phyloP scores from a whole-genome alignment of 2,329 filamentous ascomycete species.

The Paradendryphiella salina region DNA sequence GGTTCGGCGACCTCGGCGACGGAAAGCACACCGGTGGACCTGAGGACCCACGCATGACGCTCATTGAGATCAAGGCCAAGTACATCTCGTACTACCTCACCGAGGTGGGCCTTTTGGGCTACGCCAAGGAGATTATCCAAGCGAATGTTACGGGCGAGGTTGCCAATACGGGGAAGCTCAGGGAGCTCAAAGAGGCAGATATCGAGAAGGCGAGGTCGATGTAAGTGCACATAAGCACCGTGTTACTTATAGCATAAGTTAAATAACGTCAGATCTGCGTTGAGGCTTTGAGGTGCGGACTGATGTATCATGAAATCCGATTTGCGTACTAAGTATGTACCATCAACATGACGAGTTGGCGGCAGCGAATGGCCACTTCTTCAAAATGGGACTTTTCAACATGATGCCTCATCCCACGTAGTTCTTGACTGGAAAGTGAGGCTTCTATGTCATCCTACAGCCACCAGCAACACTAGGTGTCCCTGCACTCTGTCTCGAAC shows the following conservation, averaged over 20 bases:
- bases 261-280: constrained; percentile 1
- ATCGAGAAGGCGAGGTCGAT: constrained; percentile 46
- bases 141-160: constrained; percentile 47
- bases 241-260: neutral
- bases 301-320: neutral
- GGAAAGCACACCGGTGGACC: constrained; percentile 53
- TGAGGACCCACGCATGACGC: constrained; percentile 54
- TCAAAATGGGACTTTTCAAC: neutral
- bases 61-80: constrained; percentile 47
- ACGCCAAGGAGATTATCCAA: constrained; percentile 47
- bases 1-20: constrained; percentile 57
- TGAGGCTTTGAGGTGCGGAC: constrained; percentile 2
- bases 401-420: neutral
- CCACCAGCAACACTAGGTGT: neutral
- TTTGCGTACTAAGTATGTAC: too few species aligned
- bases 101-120: constrained; percentile 43
- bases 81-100: constrained; percentile 48
- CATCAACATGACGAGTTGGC: too few species aligned
- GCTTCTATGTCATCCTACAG: neutral
- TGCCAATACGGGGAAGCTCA: constrained; percentile 49
- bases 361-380: too few species aligned
- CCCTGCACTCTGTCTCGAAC: neutral
- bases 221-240: constrained; percentile 4
- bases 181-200: constrained; percentile 55
- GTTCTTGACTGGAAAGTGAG: neutral